These are phyloP conservation scores for Saposhnikovia divaricata DNA, from an alignment of 129 eudicot genomes.

Conservation along the genomic window DNA sequence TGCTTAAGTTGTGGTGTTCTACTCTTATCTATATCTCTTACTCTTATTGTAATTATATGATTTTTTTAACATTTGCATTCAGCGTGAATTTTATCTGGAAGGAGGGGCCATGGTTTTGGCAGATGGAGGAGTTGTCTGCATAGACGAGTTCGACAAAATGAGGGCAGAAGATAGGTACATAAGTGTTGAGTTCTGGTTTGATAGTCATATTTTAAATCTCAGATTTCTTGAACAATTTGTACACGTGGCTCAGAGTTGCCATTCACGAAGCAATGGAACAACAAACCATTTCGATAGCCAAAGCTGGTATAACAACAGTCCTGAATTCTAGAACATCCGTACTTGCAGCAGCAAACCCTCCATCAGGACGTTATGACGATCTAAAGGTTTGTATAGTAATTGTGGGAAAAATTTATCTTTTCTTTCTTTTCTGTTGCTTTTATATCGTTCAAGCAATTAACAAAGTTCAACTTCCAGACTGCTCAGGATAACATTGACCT, in stretches of 20 bases:
- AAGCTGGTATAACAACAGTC: conserved; percentile 99
- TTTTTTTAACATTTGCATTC: neutral
- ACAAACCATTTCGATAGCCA: conserved; percentile 98
- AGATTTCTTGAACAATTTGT: conserved; percentile 1
- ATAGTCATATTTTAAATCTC: neutral
- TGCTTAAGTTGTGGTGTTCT: neutral
- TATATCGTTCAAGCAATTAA: conserved; percentile 9
- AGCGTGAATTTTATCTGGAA: conserved; percentile 96
- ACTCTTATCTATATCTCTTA: neutral
- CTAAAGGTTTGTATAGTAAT: conserved; percentile 49
- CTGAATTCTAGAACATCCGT: conserved; percentile 96
- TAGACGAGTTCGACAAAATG: conserved; percentile 97
- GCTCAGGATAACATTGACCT: conserved; percentile 98
- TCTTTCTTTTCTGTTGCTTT: neutral
- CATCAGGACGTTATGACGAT: conserved; percentile 99
- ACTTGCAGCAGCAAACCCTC: conserved; percentile 99
- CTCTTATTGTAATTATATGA: neutral
- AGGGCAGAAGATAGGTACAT: conserved; percentile 95
- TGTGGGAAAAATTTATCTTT: neutral
- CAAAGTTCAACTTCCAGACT: conserved; percentile 44
- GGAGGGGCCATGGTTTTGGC: conserved; percentile 99
- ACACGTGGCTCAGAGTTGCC: conserved; percentile 57
- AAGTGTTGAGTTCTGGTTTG: neutral
- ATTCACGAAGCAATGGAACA: conserved; percentile 99
- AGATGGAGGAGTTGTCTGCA: conserved; percentile 99